A percentile compares a stretch with the other conserved stretches of the same genome.
phyloP scores from a whole-genome alignment of 1,284 basidiomycete genomes.

The Ceratobasidium sp. region DNA sequence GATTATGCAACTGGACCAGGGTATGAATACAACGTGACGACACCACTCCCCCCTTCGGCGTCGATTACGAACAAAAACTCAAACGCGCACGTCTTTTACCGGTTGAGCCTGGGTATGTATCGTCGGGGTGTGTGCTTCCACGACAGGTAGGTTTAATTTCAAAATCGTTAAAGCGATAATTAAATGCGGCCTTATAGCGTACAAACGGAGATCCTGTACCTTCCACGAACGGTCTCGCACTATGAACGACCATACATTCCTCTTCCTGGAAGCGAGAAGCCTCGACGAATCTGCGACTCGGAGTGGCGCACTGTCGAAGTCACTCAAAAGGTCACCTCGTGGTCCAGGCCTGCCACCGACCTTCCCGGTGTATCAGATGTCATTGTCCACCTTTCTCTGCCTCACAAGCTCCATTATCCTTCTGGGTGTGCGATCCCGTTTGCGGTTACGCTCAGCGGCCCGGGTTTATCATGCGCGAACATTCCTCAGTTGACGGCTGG shows the following conservation, averaged over 20 bases:
- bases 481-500: conserved; percentile 27
- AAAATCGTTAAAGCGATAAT: too few species aligned
- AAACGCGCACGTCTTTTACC: conserved; percentile 12
- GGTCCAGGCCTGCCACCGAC: background rate
- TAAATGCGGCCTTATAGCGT: background rate
- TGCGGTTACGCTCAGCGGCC: conserved; percentile 27
- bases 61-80: background rate
- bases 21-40: conserved; percentile 6
- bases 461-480: conserved; percentile 24
- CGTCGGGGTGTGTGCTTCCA: conserved; percentile 15
- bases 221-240: conserved; percentile 9
- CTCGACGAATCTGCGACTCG: conserved; percentile 26
- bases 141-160: conserved; percentile 21
- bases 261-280: conserved; percentile 28
- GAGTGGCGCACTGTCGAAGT: conserved; percentile 21
- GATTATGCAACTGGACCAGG: background rate
- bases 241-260: conserved; percentile 32
- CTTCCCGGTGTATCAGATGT: background rate
- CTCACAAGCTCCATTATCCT: conserved; percentile 26
- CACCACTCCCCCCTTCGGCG: conserved; percentile 9
- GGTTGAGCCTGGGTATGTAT: conserved; percentile 7
- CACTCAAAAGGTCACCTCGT: background rate
- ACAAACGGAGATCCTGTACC: conserved; percentile 31
- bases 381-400: conserved; percentile 20
- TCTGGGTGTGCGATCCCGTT: conserved; percentile 22